A percentile compares a stretch with the other conserved stretches of the same genome.
phyloP scores from a whole-genome alignment of 2,329 filamentous ascomycete genomes.

The Paecilomyces sp. region DNA sequence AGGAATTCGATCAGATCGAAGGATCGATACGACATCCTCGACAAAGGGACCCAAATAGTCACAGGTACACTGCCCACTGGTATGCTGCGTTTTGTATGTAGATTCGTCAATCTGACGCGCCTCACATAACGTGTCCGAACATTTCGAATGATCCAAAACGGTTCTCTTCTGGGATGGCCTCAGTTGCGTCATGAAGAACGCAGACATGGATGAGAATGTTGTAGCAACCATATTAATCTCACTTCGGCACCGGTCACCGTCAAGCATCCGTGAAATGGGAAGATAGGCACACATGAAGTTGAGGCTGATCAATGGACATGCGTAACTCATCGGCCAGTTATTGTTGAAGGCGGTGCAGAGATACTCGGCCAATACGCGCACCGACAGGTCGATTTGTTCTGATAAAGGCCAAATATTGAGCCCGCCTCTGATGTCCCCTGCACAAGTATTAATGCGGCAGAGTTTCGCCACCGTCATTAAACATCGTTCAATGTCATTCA shows the following conservation, averaged over 20 bases:
- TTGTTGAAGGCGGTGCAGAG: not conserved
- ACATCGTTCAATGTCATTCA: slow-evolving; percentile 1
- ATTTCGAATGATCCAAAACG: slow-evolving; percentile 1
- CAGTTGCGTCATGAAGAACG: not conserved
- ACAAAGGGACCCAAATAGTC: not conserved
- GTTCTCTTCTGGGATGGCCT: not conserved
- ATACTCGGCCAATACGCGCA: not conserved
- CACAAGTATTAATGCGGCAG: not conserved
- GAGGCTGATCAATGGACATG: not conserved
- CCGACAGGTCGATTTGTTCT: not conserved
- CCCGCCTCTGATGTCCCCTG: not conserved
- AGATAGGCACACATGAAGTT: not conserved
- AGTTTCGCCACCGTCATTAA: slow-evolving; percentile 2
- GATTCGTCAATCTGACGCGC: slow-evolving; percentile 2
- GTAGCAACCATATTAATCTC: slow-evolving; percentile 1
- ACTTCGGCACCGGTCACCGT: not conserved
- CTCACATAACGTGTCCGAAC: slow-evolving; percentile 1
- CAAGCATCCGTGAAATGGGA: slow-evolving; percentile 1
- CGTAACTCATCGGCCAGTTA: not conserved
- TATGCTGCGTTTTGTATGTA: slow-evolving; percentile 2
- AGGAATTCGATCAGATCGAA: slow-evolving; percentile 1
- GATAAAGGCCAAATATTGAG: slow-evolving; percentile 1
- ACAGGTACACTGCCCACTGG: not conserved
- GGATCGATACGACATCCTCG: slow-evolving; percentile 1
- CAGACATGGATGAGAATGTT: not conserved